Evolutionary conservation across 2,329 filamentous ascomycete genomes (phyloP), one percentile per base, ranked within the genome.

Genomic region (Hypomyces perniciosus): DNA sequence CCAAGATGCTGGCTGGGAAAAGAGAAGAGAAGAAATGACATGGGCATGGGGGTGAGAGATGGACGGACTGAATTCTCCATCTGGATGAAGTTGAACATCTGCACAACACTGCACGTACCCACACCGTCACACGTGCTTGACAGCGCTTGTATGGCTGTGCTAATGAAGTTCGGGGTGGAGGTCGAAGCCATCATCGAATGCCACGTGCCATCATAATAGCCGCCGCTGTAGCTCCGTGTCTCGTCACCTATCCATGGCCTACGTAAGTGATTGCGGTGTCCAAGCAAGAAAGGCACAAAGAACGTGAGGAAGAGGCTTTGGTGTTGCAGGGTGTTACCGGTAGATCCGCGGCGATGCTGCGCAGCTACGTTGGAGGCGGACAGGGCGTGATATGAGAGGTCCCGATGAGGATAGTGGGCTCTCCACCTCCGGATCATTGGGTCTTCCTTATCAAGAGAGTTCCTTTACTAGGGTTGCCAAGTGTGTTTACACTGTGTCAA

Each of bases 21-120:
- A 53, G 42, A 43, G 46, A 53, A 40, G 51, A 46, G 30, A 46
- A 45, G 9, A 29, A 31, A 43, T 27, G 43, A 30, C 20, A 33
- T 39, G 27, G 29, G 27, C 26, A 28, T 43, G 29, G 27, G 30
- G 13, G 42, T 35, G 41, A 34, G 48, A 50, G 29, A 6, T 27
- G 10, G 26, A 30, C 26, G 35, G 13, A 28, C 29, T 30, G 30
- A 31, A 13, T 34, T 44, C 34, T 26, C 30, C 12, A 40, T 20
- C 20, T 20, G 20, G 20, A 20, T 20, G 20, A 38, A 38, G 35
- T 20, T 38, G 35, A 20, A 20, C 35, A 38, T 20, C 35, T 38
- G 10, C 35, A 38, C n/a, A 38, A n/a, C 20, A 38, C 35, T 20
- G 20, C 20, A 20, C 20, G 20, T 20, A 20, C 20, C 20, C 20